Conservation (phyloP, 2,329 filamentous ascomycete species). For the Cladophialophora bantiana region DNA sequence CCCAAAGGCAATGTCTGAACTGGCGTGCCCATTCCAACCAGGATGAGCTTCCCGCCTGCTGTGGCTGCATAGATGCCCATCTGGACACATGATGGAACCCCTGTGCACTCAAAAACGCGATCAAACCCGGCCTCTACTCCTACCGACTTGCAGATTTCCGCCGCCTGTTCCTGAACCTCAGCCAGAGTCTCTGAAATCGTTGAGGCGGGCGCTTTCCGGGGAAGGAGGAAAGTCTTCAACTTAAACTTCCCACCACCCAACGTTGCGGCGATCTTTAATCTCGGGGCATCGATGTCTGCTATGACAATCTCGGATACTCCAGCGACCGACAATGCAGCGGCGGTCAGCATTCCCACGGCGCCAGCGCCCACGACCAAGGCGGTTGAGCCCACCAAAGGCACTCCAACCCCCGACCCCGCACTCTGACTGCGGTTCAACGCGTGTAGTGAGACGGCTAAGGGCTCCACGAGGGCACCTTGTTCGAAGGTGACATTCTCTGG, state of each 20-base stretch:
- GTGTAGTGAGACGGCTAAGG: conserved; percentile 67
- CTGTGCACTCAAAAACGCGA: conserved; percentile 56
- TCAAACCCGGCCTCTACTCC: conserved; percentile 47
- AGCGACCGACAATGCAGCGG: conserved; percentile 63
- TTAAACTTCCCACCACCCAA: conserved; percentile 47
- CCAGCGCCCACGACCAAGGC: conserved; percentile 68
- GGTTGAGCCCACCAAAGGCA: conserved; percentile 49
- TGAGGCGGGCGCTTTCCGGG: conserved; percentile 39
- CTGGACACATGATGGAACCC: conserved; percentile 54
- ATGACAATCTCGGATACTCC: conserved; percentile 64
- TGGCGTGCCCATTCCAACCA: conserved; percentile 65
- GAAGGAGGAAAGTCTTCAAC: conserved; percentile 47
- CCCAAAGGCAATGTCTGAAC: conserved; percentile 62
- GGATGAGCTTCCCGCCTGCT: conserved; percentile 60
- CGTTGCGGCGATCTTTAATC: conserved; percentile 62
- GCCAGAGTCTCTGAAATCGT: conserved; percentile 52
- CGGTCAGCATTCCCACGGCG: conserved; percentile 66
- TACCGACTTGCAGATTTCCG: conserved; percentile 42
- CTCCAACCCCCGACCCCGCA: conserved; percentile 47
- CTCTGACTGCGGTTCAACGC: conserved; percentile 62
- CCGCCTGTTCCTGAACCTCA: conserved; percentile 47
- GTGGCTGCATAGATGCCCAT: conserved; percentile 54
- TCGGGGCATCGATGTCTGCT: conserved; percentile 65
- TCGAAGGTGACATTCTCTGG: conserved; percentile 61
- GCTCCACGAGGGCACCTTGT: conserved; percentile 66